Percentiles rank a stretch among this genome's conserved stretches.
Conservation (phyloP, 225 moss, liverwort and hornwort genomes). For the Ulota crispa region DNA sequence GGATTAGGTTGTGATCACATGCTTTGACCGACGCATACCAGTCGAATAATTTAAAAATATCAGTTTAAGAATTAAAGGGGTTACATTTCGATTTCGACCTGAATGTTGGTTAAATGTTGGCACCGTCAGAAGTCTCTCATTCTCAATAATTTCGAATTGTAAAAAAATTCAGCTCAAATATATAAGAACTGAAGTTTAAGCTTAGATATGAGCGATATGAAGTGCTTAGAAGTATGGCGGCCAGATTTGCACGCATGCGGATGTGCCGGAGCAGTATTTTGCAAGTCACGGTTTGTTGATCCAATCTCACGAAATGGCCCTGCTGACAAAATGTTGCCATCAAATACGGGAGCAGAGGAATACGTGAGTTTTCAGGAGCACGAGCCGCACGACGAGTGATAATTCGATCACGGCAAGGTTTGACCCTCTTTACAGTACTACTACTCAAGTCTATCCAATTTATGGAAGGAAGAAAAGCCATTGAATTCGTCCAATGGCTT, state of each 20-base stretch:
- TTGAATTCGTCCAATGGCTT: conserved; percentile 10
- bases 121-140: neutral
- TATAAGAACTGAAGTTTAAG: neutral
- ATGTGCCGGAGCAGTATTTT: neutral
- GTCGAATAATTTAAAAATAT: too few species aligned
- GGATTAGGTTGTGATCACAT: neutral
- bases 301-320: conserved; percentile 29
- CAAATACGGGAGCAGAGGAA: conserved; percentile 25
- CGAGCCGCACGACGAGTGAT: conserved; percentile 4
- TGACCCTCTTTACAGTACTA: neutral
- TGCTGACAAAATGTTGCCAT: conserved; percentile 26
- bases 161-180: neutral
- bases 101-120: neutral
- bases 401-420: conserved; percentile 1
- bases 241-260: neutral
- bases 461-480: conserved; percentile 6
- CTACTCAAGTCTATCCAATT: neutral
- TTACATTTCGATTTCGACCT: neutral
- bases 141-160: neutral
- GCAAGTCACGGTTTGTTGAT: conserved; percentile 29
- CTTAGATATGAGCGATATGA: neutral
- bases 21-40: neutral
- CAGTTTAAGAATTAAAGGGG: neutral
- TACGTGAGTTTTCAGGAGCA: conserved; percentile 27
- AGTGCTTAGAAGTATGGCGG: neutral